These are phyloP conservation scores for Collybia mongolica DNA, from an alignment of 768 basidiomycete genomes.

Conservation along the genomic window DNA sequence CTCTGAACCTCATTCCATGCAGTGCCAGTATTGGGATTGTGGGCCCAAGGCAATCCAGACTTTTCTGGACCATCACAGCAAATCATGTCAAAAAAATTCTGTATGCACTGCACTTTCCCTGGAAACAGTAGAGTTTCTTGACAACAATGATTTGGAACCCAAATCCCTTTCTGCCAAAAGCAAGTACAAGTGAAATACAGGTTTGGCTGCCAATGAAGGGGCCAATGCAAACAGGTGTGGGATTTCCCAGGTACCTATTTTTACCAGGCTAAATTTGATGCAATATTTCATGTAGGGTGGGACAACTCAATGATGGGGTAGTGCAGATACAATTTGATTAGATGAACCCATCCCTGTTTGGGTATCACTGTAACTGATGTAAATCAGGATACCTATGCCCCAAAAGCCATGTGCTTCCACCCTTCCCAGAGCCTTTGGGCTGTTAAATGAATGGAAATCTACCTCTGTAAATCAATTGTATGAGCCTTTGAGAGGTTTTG, in stretches of 20 bases:
- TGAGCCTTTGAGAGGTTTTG: no score
- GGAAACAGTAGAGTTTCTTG: neutral
- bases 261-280: neutral
- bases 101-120: neutral
- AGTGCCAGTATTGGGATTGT: constrained; percentile 5
- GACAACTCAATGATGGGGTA: neutral
- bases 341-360: no score
- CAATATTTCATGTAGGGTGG: neutral
- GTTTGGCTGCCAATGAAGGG: neutral
- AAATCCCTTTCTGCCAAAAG: neutral
- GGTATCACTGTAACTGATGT: no score
- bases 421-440: no score
- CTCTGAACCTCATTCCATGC: neutral
- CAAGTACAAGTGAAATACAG: neutral
- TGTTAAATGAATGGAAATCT: no score
- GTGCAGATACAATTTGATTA: no score
- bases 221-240: neutral
- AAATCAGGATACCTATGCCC: no score
- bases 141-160: neutral
- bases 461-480: no score
- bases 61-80: constrained; percentile 1
- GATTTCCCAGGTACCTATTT: neutral
- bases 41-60: constrained; percentile 6
- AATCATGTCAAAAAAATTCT: constrained; percentile 1
- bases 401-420: no score